A percentile compares a stretch with the other conserved stretches of the same genome.
phyloP scores from a whole-genome alignment of 768 basidiomycete species.

The Dacryopinax spathularia region DNA sequence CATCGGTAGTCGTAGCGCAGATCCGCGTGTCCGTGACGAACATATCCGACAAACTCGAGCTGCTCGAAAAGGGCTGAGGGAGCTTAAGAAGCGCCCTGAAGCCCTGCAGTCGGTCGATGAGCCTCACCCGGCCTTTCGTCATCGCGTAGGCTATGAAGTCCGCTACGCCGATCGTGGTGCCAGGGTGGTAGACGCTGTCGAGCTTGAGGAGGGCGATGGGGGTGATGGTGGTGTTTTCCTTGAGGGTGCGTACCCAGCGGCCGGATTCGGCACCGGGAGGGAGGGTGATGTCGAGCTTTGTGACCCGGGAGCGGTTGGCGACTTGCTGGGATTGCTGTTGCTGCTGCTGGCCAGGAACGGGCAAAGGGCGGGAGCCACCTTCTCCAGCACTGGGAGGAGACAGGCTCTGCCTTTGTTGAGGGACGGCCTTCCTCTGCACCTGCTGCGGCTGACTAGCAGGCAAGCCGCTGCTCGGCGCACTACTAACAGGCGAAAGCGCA shows the following conservation, averaged over 20 bases:
- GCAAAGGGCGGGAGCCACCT: neutral
- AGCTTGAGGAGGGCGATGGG: constrained; percentile 81
- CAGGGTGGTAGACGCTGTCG: constrained; percentile 68
- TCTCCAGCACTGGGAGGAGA: constrained; percentile 7
- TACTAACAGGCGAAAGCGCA: constrained; percentile 34
- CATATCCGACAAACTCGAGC: constrained; percentile 68
- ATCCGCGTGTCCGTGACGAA: constrained; percentile 69
- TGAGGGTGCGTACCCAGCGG: constrained; percentile 62
- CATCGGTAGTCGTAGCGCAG: constrained; percentile 75
- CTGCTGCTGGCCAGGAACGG: constrained; percentile 1
- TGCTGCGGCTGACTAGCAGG: constrained; percentile 6
- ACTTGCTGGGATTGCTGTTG: neutral
- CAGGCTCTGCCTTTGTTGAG: constrained; percentile 7
- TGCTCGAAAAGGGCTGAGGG: constrained; percentile 38
- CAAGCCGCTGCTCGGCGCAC: neutral
- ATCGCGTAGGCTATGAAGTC: constrained; percentile 90
- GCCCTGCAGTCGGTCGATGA: constrained; percentile 77
- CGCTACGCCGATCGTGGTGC: constrained; percentile 78
- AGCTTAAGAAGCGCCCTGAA: constrained; percentile 76
- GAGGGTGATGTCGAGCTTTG: constrained; percentile 9
- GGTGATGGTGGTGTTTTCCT: constrained; percentile 71
- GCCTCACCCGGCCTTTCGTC: constrained; percentile 77
- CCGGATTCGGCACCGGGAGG: constrained; percentile 9
- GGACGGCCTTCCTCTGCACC: constrained; percentile 2
- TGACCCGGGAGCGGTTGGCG: neutral